Conservation (phyloP, 139 green algal genomes). For the Chlorella sp. region DNA sequence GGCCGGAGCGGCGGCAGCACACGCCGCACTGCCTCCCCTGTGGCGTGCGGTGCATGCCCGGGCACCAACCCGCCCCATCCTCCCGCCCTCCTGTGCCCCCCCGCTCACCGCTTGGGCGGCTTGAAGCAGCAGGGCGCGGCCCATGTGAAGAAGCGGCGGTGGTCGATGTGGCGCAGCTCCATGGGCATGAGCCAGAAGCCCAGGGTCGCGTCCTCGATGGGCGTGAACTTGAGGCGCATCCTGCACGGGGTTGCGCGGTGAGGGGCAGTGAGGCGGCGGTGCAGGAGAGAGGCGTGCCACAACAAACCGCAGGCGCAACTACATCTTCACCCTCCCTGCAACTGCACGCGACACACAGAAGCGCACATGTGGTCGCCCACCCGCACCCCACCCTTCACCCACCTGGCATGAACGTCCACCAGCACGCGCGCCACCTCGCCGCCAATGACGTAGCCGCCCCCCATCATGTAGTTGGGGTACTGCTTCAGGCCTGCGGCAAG, state of each 20-base stretch:
- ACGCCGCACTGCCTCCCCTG: no score
- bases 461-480: slow-evolving; percentile 66
- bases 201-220: slow-evolving; percentile 62
- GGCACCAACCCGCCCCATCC: no score
- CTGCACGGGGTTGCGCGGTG: no score
- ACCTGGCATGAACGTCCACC: slow-evolving; percentile 53
- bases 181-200: slow-evolving; percentile 64
- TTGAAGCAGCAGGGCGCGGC: slow-evolving; percentile 63
- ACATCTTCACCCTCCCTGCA: no score
- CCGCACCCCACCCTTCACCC: not conserved
- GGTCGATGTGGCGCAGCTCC: slow-evolving; percentile 59
- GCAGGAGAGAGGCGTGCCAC: no score
- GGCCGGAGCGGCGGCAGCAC: no score
- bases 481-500: slow-evolving; percentile 37
- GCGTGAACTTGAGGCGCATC: slow-evolving; percentile 59
- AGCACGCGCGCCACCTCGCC: slow-evolving; percentile 49
- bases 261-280: no score
- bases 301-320: no score
- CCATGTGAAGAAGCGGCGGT: slow-evolving; percentile 50
- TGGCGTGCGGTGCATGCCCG: no score
- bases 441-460: slow-evolving; percentile 55
- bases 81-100: no score
- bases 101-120: slow-evolving; percentile 1
- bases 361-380: not conserved
- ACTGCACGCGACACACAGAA: no score